phyloP scores from a whole-genome alignment of 805 yeast genomes.

The Barnettozyma botsteinii region DNA sequence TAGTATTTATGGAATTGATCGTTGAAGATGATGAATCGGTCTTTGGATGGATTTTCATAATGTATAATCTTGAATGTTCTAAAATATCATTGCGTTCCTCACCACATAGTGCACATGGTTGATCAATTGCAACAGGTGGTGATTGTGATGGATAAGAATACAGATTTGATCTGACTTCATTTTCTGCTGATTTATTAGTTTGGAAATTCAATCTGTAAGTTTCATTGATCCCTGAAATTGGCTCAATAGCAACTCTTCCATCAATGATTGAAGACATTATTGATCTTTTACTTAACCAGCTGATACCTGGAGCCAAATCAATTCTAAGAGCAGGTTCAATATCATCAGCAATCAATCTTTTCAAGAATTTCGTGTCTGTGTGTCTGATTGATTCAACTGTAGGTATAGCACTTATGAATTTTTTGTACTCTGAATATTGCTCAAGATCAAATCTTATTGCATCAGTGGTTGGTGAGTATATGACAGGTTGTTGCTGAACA shows the following conservation, averaged over 20 bases:
- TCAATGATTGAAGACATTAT: slow-evolving; percentile 67
- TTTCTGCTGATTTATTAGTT: slow-evolving; percentile 12
- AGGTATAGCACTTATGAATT: slow-evolving; percentile 32
- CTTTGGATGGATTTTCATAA: slow-evolving; percentile 43
- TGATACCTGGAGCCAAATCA: slow-evolving; percentile 57
- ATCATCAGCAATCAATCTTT: slow-evolving; percentile 66
- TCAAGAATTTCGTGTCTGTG: slow-evolving; percentile 48
- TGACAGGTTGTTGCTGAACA: slow-evolving; percentile 23
- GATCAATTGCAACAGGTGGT: slow-evolving; percentile 69
- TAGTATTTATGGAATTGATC: slow-evolving; percentile 20
- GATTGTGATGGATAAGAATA: slow-evolving; percentile 40
- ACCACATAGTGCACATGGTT: slow-evolving; percentile 81
- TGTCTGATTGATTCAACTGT: slow-evolving; percentile 31
- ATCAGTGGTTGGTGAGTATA: slow-evolving; percentile 37
- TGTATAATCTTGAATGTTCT: slow-evolving; percentile 74
- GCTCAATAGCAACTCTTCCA: slow-evolving; percentile 79
- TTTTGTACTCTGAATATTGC: slow-evolving; percentile 33
- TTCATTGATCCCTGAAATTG: slow-evolving; percentile 79
- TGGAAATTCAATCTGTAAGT: slow-evolving; percentile 43
- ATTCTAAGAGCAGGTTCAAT: slow-evolving; percentile 66
- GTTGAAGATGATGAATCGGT: slow-evolving; percentile 14
- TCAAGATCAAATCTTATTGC: slow-evolving; percentile 38
- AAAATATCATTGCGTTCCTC: slow-evolving; percentile 65
- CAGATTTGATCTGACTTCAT: slow-evolving; percentile 29
- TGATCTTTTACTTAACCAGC: slow-evolving; percentile 56